Evolutionary conservation across 1,139 yeast genomes (phyloP).

Genomic region (Sugiyamaella novakii): DNA sequence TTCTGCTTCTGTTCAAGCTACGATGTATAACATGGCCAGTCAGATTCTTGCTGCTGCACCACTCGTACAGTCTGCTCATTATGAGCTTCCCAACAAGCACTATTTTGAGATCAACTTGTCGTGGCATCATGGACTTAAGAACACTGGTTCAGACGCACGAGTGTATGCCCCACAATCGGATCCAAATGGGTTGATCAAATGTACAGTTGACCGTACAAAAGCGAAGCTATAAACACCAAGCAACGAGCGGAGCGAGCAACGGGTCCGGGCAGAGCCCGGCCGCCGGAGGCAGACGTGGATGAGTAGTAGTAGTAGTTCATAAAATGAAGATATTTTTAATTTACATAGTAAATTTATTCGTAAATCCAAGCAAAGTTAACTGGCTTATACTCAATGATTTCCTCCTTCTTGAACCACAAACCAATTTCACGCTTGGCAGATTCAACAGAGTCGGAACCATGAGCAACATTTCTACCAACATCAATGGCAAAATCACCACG

Average conservation of each 20-base stretch:
- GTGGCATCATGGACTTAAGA: constrained; percentile 78
- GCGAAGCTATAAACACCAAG: constrained; percentile 29
- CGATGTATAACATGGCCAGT: constrained; percentile 89
- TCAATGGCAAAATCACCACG: constrained; percentile 87
- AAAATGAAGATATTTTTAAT: too few species aligned
- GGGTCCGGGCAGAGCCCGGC: constrained; percentile 10
- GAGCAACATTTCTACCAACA: constrained; percentile 99
- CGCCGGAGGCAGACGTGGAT: constrained; percentile 14
- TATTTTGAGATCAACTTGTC: constrained; percentile 75
- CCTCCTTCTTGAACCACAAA: constrained; percentile 98
- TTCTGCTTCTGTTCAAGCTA: constrained; percentile 91
- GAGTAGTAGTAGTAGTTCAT: too few species aligned
- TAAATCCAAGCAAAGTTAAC: constrained; percentile 86
- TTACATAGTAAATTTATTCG: constrained; percentile 60
- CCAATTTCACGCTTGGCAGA: constrained; percentile 93
- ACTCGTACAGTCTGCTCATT: constrained; percentile 63
- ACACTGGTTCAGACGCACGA: constrained; percentile 62
- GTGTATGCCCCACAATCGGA: constrained; percentile 87
- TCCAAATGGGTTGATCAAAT: constrained; percentile 88
- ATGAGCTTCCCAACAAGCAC: constrained; percentile 86
- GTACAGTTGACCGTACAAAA: constrained; percentile 58
- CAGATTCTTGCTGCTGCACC: constrained; percentile 64
- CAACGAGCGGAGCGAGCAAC: constrained; percentile 3
- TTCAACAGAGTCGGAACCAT: constrained; percentile 99
- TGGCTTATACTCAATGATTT: constrained; percentile 89